Evolutionary conservation across 345 rosid genomes (phyloP).

Genomic region (Eucalyptus caleyi): DNA sequence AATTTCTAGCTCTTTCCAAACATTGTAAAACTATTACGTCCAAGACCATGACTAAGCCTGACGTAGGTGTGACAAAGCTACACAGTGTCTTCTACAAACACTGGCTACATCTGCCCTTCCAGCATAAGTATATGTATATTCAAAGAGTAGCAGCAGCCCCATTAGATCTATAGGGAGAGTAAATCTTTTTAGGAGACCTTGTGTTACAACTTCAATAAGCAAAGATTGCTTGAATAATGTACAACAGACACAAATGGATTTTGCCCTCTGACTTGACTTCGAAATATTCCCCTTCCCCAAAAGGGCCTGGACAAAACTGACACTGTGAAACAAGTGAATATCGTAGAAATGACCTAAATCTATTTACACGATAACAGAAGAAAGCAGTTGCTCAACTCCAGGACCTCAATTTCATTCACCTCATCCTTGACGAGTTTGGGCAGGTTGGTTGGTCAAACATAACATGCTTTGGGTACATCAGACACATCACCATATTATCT

Average conservation of each 20-base stretch:
- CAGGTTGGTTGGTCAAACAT: not conserved
- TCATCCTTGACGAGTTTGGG: not conserved
- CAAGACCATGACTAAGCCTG: not conserved
- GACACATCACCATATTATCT: not conserved
- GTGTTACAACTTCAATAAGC: not conserved
- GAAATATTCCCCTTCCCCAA: not conserved
- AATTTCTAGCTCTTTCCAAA: not conserved
- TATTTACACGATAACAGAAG: not conserved
- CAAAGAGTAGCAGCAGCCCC: not conserved
- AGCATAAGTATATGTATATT: not conserved
- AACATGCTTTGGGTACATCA: not conserved
- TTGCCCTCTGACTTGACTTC: not conserved
- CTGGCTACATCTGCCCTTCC: not conserved
- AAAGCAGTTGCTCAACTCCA: not conserved
- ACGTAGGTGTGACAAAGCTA: not conserved
- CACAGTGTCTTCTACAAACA: not conserved
- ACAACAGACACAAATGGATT: not conserved
- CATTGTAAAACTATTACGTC: not conserved
- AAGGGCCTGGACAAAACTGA: not conserved
- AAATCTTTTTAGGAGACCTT: not conserved
- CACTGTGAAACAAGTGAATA: not conserved
- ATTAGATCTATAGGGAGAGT: not conserved
- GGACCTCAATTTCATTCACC: not conserved
- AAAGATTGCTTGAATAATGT: not conserved
- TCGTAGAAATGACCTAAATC: not conserved